Evolutionary conservation across 441 rosid species (phyloP), one percentile per base, ranked within the genome.

Genomic region (Populus hybrid): DNA sequence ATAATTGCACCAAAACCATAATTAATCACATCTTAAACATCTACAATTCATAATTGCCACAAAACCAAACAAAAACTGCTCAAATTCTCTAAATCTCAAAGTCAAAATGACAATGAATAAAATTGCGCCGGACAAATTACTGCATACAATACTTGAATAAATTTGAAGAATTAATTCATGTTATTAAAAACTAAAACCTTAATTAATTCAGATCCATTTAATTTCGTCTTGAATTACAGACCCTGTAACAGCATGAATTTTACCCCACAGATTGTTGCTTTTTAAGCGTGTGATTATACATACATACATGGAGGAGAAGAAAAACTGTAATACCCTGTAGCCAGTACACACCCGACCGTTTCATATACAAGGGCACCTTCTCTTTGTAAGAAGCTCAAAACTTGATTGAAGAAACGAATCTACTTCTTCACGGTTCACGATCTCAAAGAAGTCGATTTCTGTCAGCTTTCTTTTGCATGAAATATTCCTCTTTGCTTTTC

Each of bases 391-490:
- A 5, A 71, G 75, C 64, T 83, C 84, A 53, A 81, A 85, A 67
- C 86, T 81, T 21, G 92, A 80, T 61, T 81, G 76, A 82, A 92
- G 88, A 72, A 89, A 89, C 32, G 84, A 80, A 8, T 92, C 97
- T 40, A 93, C 84, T 78, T 92, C 98, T 42, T 83, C 86, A 1
- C 85, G 79, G 46, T 86, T 82, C 78, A 82, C 80, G 64, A 80
- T 85, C 81, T 88, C 88, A 72, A 86, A 86, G 86, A 88, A 86
- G 67, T 86, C 83, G 10, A 83, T 50, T 70, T 77, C 84, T 63
- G 88, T 78, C 42, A 77, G 77, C 85, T 85, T 90, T 79, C 94
- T 84, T 81, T 90, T 90, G 78, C 91, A 84, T 32, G 89, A 75
- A 28, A 66, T 67, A 11, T 18, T 38, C 74, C 75, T 73, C 72